Base-by-base conservation (phyloP, 2,329 filamentous ascomycete species). In the Alternaria sp. region DNA sequence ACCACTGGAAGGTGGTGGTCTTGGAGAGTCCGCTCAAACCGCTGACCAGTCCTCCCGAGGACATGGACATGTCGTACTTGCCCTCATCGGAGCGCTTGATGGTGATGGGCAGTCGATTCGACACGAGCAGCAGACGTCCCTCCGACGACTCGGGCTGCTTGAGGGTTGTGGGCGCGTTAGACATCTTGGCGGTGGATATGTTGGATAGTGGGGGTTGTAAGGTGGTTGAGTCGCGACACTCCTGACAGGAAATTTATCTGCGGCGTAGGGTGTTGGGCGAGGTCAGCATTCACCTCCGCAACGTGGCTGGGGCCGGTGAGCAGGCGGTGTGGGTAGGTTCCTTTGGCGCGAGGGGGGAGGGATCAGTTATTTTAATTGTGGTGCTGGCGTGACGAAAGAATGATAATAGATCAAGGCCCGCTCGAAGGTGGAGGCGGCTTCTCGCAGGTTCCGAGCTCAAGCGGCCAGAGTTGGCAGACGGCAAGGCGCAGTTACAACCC, bases 1-100 rank as follows among this genome's bases (percentile, higher is more conserved):
- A 98, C 96, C 96, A 99, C 81, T 96, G 92, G 81, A 98, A 98
- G 71, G 90, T 95, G 25, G 93, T 97, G 30, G 93, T 91, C 82
- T 97, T 97, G 73, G 92, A 91, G 62, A 98, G 84, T 25, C 96
- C 96, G 70, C 93, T 97, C 65, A 99, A 85, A 19, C 96, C 96
- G 54, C 93, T 97, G 74, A 98, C 96, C 44, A 99, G 88, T 44
- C 96, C 96, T 61, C 96, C 96, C 2, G 96, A 98, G 50, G 95
- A 98, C 92, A 97, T 97, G 79, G 91, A 93, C 81, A 97, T 97
- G 76, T 90, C 88, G 84, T 97, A 99, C 79, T 91, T 91, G 74
- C 93, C 94, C 85, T 97, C 93, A 56, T 96, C 93, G 57, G 91
- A 91, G 70, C 93, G 91, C 84, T 97, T 97, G 83, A 98, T 97